These are phyloP conservation scores for Picochlorum sp. DNA, from an alignment of 139 green algal species.

Conservation along the genomic window DNA sequence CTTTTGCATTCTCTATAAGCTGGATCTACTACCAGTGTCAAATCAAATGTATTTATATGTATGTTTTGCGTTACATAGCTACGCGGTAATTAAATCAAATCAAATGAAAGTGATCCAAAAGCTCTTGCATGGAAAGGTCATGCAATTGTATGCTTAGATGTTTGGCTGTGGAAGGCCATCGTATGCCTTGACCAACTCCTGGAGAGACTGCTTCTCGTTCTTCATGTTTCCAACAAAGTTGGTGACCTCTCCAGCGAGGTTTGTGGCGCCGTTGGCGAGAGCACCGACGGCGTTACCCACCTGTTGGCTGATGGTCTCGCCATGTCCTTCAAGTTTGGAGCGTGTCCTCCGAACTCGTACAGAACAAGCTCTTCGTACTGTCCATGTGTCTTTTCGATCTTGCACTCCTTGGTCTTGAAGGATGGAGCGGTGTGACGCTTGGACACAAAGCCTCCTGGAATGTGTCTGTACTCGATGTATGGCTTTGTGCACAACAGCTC, in stretches of 20 bases:
- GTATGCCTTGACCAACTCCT: background rate
- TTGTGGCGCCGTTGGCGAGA: background rate
- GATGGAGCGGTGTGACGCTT: slow-evolving; percentile 11
- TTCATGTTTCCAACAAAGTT: background rate
- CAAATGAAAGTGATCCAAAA: no score
- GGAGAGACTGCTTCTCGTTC: background rate
- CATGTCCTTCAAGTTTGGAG: slow-evolving; percentile 11
- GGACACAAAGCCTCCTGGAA: slow-evolving; percentile 13
- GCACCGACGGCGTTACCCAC: background rate
- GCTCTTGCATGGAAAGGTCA: no score
- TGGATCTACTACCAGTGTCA: no score
- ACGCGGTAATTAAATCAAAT: no score
- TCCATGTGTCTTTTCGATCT: slow-evolving; percentile 24
- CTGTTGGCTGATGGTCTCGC: slow-evolving; percentile 1
- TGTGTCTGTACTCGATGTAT: background rate
- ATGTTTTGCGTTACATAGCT: no score
- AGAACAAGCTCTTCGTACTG: slow-evolving; percentile 21
- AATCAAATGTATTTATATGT: no score
- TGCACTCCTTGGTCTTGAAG: slow-evolving; percentile 22
- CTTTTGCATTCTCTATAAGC: no score
- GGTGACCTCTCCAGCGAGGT: background rate
- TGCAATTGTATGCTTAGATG: no score
- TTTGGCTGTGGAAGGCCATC: background rate
- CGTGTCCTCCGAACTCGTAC: slow-evolving; percentile 21
- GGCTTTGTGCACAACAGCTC: slow-evolving; percentile 22